These are phyloP conservation scores for Eucalyptus grandis DNA, from an alignment of 345 rosid genomes.

Conservation along the genomic window DNA sequence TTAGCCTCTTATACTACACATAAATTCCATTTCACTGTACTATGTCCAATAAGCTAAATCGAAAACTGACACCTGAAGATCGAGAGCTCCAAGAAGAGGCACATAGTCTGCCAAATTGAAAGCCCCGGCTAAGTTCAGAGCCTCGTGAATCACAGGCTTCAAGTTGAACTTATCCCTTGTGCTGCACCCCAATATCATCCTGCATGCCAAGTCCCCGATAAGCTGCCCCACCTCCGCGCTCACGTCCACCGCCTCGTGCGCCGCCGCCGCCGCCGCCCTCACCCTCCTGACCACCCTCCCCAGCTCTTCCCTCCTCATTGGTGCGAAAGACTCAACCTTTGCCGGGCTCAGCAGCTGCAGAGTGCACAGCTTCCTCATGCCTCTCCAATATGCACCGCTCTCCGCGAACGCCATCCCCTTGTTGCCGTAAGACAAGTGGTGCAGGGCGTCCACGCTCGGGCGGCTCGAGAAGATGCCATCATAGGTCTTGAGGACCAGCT, in stretches of 20 bases:
- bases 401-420: constrained; percentile 10
- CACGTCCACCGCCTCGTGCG: background rate
- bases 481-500: constrained; percentile 14
- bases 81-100: background rate
- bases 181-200: background rate
- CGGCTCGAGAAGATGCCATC: constrained; percentile 27
- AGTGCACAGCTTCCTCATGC: constrained; percentile 4
- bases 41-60: background rate
- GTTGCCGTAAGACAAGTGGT: background rate
- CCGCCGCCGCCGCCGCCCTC: background rate
- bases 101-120: background rate
- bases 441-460: background rate
- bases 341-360: constrained; percentile 7
- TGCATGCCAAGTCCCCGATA: background rate
- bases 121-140: background rate
- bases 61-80: background rate
- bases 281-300: background rate
- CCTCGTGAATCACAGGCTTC: background rate
- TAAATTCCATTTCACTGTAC: background rate
- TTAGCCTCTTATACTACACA: background rate
- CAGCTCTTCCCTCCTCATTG: constrained; percentile 1
- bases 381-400: constrained; percentile 22
- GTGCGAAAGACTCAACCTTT: constrained; percentile 6
- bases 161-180: background rate
- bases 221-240: background rate